Evolutionary conservation across 495 filamentous ascomycete genomes (phyloP), one percentile per base, ranked within the genome.

Genomic region (Xylaria palmicola): DNA sequence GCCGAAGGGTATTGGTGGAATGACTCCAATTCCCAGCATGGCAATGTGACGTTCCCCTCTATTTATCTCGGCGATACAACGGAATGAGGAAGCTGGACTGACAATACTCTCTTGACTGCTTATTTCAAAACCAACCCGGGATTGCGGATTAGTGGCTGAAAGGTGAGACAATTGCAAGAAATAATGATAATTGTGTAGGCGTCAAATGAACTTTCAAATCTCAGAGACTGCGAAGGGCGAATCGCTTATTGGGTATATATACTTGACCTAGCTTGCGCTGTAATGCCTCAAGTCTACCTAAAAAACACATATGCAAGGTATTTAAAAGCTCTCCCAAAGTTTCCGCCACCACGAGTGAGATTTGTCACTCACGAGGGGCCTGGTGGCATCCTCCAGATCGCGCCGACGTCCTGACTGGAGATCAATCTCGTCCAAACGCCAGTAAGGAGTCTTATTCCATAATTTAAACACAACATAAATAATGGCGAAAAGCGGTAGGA

Each of bases 401-500:
- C 79, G 76, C 22, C 84, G 76, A 39, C 85, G 75, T 0, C 86
- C 85, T 0, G 80, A 82, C 66, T 79, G 81, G 27, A 88, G 77
- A 72, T 89, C 86, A 57, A 88, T 80, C 52, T 88, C 85, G 19
- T 80, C 68, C 6, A 81, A 48, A 26, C 69, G 66, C 48, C 83
- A 80, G 63, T 81, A 64, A 39, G 73, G 74, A 0, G 86, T 88
- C 66, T 83, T 86, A 61, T 83, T 79, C 65, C 76, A 75, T 6
- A 87, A 51, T 66, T 89, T 89, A 57, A 83, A 89, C 0, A 68
- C 79, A 1, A 83, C 26, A 48, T 80, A 84, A 48, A 89, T 84
- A 6, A 88, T 56, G 8, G 76, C 74, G 62, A 88, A 90, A 0
- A 90, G 78, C 3, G 86, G 86, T 19, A 90, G 63, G 6, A 89